phyloP scores from a whole-genome alignment of 2,329 filamentous ascomycete species.

The Fusarium hostae region DNA sequence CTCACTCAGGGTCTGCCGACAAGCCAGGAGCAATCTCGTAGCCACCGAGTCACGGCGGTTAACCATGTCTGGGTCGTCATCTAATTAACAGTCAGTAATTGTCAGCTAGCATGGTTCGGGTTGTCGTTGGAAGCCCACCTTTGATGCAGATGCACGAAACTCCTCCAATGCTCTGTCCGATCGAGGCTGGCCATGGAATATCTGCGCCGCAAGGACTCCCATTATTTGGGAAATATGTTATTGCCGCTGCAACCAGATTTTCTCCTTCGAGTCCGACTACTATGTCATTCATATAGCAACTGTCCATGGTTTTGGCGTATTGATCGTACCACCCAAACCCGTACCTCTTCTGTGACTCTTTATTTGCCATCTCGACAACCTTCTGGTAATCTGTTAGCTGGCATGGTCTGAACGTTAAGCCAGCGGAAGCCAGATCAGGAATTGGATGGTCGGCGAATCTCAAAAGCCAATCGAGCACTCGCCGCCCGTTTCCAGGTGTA shows the following conservation, averaged over 20 bases:
- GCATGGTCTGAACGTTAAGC: constrained; percentile 58
- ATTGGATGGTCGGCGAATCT: constrained; percentile 61
- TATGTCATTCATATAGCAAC: constrained; percentile 62
- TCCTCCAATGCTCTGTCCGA: constrained; percentile 65
- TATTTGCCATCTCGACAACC: constrained; percentile 62
- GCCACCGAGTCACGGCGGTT: constrained; percentile 61
- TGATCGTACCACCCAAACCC: constrained; percentile 70
- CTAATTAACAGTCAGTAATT: constrained; percentile 45
- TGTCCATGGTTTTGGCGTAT: constrained; percentile 62
- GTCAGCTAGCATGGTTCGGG: constrained; percentile 1
- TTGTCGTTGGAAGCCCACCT: constrained; percentile 54
- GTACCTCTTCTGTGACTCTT: constrained; percentile 58
- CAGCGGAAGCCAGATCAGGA: constrained; percentile 53
- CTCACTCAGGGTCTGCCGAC: constrained; percentile 58
- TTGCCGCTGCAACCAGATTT: constrained; percentile 62
- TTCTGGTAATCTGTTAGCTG: constrained; percentile 57
- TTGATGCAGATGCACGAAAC: constrained; percentile 70
- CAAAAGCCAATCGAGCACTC: constrained; percentile 65
- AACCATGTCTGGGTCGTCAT: constrained; percentile 56
- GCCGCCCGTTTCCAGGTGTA: constrained; percentile 59
- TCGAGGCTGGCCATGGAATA: constrained; percentile 64
- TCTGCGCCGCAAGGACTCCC: constrained; percentile 61
- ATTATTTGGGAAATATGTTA: constrained; percentile 63
- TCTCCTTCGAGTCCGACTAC: constrained; percentile 63
- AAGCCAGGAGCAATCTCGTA: constrained; percentile 64